Percentiles rank a stretch among this genome's conserved stretches.
Conservation (phyloP, 2,329 filamentous ascomycete genomes). For the Neopestalotiopsis sp. region DNA sequence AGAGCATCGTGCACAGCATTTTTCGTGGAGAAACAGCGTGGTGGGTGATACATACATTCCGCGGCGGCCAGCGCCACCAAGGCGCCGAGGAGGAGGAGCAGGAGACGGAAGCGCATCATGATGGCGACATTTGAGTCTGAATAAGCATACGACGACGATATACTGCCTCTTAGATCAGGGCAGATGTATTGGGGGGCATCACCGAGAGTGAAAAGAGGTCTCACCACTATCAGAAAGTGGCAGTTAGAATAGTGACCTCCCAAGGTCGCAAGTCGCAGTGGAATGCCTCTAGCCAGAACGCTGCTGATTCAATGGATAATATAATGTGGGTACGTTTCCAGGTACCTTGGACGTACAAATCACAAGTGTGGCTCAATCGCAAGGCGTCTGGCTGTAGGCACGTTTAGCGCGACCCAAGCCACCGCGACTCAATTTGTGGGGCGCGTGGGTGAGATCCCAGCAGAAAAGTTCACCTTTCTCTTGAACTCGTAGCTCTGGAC, state of each 20-base stretch:
- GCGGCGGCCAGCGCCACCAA: constrained; percentile 42
- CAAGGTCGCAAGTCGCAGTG: neutral
- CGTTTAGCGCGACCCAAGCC: neutral
- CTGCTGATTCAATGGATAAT: too few relatives aligned
- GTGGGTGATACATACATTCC: constrained; percentile 43
- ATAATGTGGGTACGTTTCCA: too few relatives aligned
- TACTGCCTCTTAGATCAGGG: neutral
- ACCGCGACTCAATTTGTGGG: neutral
- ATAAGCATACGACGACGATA: neutral
- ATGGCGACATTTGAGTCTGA: constrained; percentile 11
- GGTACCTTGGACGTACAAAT: too few relatives aligned
- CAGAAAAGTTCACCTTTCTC: constrained; percentile 18
- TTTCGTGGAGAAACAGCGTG: neutral
- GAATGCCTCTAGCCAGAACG: too few relatives aligned
- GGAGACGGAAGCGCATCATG: constrained; percentile 34
- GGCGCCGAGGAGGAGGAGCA: constrained; percentile 36
- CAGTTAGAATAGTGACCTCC: neutral
- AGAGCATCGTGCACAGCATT: neutral
- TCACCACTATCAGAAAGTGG: neutral
- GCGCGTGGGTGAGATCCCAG: neutral
- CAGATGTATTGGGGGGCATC: neutral
- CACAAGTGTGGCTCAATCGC: neutral
- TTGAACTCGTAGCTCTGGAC: neutral
- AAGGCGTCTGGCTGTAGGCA: neutral
- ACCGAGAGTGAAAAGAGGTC: neutral